Evolutionary conservation across 305 asterid genomes (phyloP).

Genomic region (Fraxinus paxiana): DNA sequence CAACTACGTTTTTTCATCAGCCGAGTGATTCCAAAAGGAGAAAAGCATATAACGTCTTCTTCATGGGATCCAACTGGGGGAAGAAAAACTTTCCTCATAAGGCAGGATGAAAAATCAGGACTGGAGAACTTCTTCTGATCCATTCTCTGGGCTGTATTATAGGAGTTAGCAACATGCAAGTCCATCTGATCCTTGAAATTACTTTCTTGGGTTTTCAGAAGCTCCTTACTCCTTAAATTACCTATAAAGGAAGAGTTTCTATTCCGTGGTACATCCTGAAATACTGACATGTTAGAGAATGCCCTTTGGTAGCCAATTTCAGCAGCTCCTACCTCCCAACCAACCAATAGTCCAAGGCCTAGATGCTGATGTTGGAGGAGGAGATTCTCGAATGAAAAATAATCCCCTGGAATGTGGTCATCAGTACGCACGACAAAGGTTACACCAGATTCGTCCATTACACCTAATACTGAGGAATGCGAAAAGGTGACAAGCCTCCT

Average conservation of each 20-base stretch:
- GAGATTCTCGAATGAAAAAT: constrained; percentile 33
- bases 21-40: constrained; percentile 88
- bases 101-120: constrained; percentile 39
- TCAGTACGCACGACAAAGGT: constrained; percentile 42
- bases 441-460: constrained; percentile 75
- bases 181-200: constrained; percentile 31
- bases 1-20: constrained; percentile 43
- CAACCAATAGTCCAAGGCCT: constrained; percentile 50
- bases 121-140: constrained; percentile 36
- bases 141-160: constrained; percentile 31
- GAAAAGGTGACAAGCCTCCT: constrained; percentile 57
- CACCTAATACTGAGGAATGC: constrained; percentile 62
- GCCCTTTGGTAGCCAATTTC: constrained; percentile 76
- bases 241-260: constrained; percentile 28
- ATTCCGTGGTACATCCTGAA: constrained; percentile 25
- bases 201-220: constrained; percentile 26
- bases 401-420: constrained; percentile 41
- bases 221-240: constrained; percentile 27
- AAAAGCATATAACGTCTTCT: constrained; percentile 64
- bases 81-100: constrained; percentile 55
- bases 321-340: constrained; percentile 72
- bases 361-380: constrained; percentile 37
- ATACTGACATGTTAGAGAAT: constrained; percentile 30
- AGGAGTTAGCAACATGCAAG: constrained; percentile 28
- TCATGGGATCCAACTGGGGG: constrained; percentile 48